A percentile compares a stretch with the other conserved stretches of the same genome.
Evolutionary conservation across 1,284 basidiomycete genomes (phyloP).

Genomic region (Porogramme epimiltina): DNA sequence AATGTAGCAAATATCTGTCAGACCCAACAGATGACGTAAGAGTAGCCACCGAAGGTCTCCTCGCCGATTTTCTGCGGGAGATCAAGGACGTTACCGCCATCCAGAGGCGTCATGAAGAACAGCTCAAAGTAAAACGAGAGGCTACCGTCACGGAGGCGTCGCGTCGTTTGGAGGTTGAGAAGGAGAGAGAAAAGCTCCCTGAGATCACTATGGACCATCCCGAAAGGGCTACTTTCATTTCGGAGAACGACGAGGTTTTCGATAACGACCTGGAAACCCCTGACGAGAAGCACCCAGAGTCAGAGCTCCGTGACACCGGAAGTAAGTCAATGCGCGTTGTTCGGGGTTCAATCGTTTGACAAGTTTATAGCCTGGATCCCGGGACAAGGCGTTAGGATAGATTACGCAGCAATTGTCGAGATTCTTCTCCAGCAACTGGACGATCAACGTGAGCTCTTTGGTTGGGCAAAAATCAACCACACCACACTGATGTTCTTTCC

Average conservation of each 20-base stretch:
- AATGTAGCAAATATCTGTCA: slow-evolving; percentile 85
- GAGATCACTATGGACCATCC: slow-evolving; percentile 31
- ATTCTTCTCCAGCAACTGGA: slow-evolving; percentile 92
- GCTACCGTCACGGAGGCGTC: slow-evolving; percentile 41
- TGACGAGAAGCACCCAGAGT: slow-evolving; percentile 50
- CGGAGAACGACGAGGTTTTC: slow-evolving; percentile 50
- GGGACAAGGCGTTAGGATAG: slow-evolving; percentile 90
- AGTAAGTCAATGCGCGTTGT: slow-evolving; percentile 41
- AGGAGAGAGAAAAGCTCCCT: slow-evolving; percentile 29
- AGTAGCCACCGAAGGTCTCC: slow-evolving; percentile 87
- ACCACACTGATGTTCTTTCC: not conserved
- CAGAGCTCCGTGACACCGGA: slow-evolving; percentile 63
- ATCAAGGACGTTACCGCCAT: slow-evolving; percentile 84
- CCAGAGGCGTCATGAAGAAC: slow-evolving; percentile 62
- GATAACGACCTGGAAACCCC: slow-evolving; percentile 29
- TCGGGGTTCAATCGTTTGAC: slow-evolving; percentile 23
- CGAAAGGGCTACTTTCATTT: slow-evolving; percentile 42
- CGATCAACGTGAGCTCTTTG: slow-evolving; percentile 62
- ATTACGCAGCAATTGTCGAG: slow-evolving; percentile 92
- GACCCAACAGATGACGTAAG: slow-evolving; percentile 95
- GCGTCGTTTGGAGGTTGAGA: slow-evolving; percentile 31
- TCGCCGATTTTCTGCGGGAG: slow-evolving; percentile 93
- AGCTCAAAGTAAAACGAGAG: slow-evolving; percentile 46
- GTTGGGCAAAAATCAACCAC: not conserved
- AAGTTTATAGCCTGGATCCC: slow-evolving; percentile 77